phyloP scores from a whole-genome alignment of 1,284 basidiomycete species.

The Ganoderma multipileum region DNA sequence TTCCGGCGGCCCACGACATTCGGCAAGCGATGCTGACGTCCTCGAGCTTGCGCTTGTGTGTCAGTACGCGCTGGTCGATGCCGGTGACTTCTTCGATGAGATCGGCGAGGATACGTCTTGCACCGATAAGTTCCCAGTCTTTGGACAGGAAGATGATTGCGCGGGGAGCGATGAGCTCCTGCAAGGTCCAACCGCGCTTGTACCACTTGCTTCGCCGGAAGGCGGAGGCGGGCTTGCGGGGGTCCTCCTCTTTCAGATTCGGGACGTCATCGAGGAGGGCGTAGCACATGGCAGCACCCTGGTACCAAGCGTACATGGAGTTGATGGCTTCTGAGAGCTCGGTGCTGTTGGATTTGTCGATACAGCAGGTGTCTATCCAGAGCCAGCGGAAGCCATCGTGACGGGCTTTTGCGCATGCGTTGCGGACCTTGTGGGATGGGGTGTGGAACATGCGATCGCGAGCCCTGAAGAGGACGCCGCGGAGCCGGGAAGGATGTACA shows the following conservation, averaged over 20 bases:
- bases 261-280: conserved; percentile 27
- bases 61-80: conserved; percentile 24
- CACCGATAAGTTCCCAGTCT: conserved; percentile 22
- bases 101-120: conserved; percentile 20
- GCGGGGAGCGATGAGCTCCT: conserved; percentile 28
- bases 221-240: conserved; percentile 7
- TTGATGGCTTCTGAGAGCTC: conserved; percentile 31
- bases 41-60: conserved; percentile 18
- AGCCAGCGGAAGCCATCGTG: conserved; percentile 24
- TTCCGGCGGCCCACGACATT: conserved; percentile 28
- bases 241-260: conserved; percentile 10
- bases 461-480: conserved; percentile 9
- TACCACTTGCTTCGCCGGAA: conserved; percentile 26
- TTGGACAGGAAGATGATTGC: conserved; percentile 26
- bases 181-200: conserved; percentile 26
- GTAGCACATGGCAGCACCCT: conserved; percentile 27
- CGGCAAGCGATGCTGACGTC: conserved; percentile 29
- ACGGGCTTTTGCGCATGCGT: conserved; percentile 19
- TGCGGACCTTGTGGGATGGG: conserved; percentile 20
- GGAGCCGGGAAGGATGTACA: background rate
- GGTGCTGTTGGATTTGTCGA: conserved; percentile 28
- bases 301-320: conserved; percentile 27
- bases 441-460: conserved; percentile 10
- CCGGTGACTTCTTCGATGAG: conserved; percentile 26
- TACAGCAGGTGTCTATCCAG: conserved; percentile 29